A percentile compares a stretch with the other conserved stretches of the same genome.
phyloP scores from a whole-genome alignment of 805 yeast species.

The Lipomyces japonicus region DNA sequence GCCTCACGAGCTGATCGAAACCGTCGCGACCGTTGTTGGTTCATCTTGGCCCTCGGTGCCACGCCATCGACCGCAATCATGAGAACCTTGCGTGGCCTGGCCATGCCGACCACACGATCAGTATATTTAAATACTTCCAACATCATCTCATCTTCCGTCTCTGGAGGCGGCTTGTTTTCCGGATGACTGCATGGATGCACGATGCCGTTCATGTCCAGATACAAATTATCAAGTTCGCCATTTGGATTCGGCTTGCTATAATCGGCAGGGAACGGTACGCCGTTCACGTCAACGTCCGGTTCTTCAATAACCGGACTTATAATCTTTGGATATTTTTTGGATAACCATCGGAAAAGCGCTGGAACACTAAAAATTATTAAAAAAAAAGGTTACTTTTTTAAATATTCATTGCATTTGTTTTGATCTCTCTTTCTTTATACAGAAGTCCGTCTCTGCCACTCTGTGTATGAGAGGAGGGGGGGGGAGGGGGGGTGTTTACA shows the following conservation, averaged over 20 bases:
- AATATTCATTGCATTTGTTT: neutral
- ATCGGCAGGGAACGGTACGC: slow-evolving; percentile 58
- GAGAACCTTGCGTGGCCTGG: slow-evolving; percentile 86
- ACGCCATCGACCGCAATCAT: slow-evolving; percentile 99
- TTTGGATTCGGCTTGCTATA: slow-evolving; percentile 82
- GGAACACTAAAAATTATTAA: slow-evolving; percentile 61
- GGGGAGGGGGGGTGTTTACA: slow-evolving; percentile 3
- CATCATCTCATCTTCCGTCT: slow-evolving; percentile 95
- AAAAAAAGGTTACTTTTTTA: neutral
- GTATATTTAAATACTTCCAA: slow-evolving; percentile 89
- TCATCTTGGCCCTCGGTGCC: slow-evolving; percentile 97
- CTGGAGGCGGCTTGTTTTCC: slow-evolving; percentile 93
- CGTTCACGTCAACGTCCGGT: slow-evolving; percentile 51
- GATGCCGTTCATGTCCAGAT: slow-evolving; percentile 97
- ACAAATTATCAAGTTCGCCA: slow-evolving; percentile 91
- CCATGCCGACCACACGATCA: slow-evolving; percentile 86
- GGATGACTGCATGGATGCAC: slow-evolving; percentile 99
- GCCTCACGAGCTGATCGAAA: slow-evolving; percentile 92
- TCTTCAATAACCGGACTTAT: slow-evolving; percentile 87
- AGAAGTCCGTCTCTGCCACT: neutral
- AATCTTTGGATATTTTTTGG: slow-evolving; percentile 88
- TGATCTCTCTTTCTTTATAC: neutral
- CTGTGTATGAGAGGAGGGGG: neutral
- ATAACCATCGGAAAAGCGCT: slow-evolving; percentile 94
- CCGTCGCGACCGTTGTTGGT: slow-evolving; percentile 91